phyloP scores from a whole-genome alignment of 306 rosid genomes.

The Pueraria montana region DNA sequence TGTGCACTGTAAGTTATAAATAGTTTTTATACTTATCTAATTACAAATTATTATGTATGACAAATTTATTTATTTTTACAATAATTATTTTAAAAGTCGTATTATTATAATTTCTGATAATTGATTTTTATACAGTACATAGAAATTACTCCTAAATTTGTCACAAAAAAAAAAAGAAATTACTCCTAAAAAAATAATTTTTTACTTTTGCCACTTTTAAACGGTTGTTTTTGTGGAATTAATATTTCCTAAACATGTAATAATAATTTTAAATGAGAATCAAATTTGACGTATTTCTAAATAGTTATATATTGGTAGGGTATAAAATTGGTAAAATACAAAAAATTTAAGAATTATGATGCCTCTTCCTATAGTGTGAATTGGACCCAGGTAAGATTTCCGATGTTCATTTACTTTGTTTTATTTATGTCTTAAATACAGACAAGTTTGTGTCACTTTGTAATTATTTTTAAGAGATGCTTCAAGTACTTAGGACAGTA shows the following conservation, averaged over 20 bases:
- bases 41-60: not conserved
- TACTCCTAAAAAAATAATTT: not conserved
- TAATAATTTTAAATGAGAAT: not conserved
- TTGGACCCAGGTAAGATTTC: conserved; percentile 11
- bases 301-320: not conserved
- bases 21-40: too few species aligned
- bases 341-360: not conserved
- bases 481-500: conserved; percentile 24
- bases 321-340: not conserved
- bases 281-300: not conserved
- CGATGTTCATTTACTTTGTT: conserved; percentile 3
- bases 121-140: not conserved
- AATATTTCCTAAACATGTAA: not conserved
- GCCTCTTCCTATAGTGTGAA: not conserved
- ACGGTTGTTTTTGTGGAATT: not conserved
- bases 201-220: not conserved
- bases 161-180: too few species aligned
- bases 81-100: not conserved
- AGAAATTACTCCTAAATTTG: not conserved
- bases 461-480: conserved; percentile 23
- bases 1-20: too few species aligned
- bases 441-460: conserved; percentile 16
- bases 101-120: too few species aligned
- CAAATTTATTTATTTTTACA: not conserved
- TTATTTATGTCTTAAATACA: not conserved